Percentiles rank a stretch among this genome's conserved stretches.
Conservation (phyloP, 1,284 basidiomycete species). For the Lignosus rhinocerotis region DNA sequence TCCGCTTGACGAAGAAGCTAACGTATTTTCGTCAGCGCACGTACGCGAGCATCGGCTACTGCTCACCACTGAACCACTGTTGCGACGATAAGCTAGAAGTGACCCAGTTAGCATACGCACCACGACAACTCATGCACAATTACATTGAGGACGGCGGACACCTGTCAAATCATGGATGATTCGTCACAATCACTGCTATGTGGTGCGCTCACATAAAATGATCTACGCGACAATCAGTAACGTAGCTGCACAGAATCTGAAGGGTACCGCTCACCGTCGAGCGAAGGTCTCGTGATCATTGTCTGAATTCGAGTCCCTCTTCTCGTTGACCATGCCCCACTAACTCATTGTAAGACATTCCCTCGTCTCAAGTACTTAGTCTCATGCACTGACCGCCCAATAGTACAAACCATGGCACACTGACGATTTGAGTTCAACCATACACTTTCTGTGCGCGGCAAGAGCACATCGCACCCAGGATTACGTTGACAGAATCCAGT, state of each 20-base stretch:
- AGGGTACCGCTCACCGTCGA: conserved; percentile 6
- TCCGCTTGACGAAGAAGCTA: conserved; percentile 24
- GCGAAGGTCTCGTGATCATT: conserved; percentile 10
- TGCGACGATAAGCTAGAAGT: conserved; percentile 17
- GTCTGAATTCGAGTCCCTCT: not conserved
- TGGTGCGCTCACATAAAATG: conserved; percentile 13
- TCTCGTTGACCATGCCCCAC: conserved; percentile 13
- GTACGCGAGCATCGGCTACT: too few species aligned
- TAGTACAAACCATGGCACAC: conserved; percentile 23
- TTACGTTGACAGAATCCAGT: conserved; percentile 19
- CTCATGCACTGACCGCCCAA: conserved; percentile 16
- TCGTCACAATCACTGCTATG: not conserved
- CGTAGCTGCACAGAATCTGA: not conserved
- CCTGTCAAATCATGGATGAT: not conserved
- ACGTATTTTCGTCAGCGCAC: not conserved
- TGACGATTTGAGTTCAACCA: not conserved
- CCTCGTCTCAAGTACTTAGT: not conserved
- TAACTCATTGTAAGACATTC: not conserved
- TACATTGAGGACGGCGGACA: conserved; percentile 18
- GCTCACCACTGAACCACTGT: conserved; percentile 18
- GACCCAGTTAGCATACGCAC: not conserved
- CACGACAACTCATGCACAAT: not conserved
- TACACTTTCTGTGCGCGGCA: too few species aligned
- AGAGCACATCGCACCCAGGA: conserved; percentile 12
- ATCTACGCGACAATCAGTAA: conserved; percentile 1